phyloP scores from a whole-genome alignment of 768 basidiomycete species.

The Peribolospora baueri region DNA sequence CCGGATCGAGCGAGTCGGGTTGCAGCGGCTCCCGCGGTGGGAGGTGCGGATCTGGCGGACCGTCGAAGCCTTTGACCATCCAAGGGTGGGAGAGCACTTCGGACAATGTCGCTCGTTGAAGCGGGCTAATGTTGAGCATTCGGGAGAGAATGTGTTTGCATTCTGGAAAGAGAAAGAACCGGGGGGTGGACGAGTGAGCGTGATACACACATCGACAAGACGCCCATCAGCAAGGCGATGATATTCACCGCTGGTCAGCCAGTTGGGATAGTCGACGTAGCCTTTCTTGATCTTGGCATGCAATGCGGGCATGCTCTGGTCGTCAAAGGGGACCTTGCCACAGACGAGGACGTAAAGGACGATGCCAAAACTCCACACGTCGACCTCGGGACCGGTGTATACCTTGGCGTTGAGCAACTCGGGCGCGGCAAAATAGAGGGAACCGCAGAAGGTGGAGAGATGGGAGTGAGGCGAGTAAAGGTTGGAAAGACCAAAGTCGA shows the following conservation, averaged over 20 bases:
- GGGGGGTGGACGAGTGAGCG: background rate
- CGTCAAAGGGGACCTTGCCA: conserved; percentile 96
- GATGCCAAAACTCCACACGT: conserved; percentile 97
- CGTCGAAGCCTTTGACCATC: conserved; percentile 71
- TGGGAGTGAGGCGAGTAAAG: conserved; percentile 60
- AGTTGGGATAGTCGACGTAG: conserved; percentile 85
- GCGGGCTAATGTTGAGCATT: conserved; percentile 91
- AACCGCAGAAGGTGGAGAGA: conserved; percentile 88
- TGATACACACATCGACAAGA: background rate
- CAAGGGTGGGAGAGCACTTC: conserved; percentile 76
- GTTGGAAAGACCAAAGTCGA: conserved; percentile 95
- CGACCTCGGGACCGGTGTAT: conserved; percentile 93
- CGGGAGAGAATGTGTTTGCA: conserved; percentile 80
- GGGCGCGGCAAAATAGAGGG: conserved; percentile 92
- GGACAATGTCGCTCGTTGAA: conserved; percentile 47
- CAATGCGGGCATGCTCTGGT: conserved; percentile 95
- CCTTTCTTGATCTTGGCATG: conserved; percentile 99
- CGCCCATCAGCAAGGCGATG: background rate
- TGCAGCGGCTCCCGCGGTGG: conserved; percentile 73
- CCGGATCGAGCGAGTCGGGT: conserved; percentile 60
- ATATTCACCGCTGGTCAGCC: conserved; percentile 66
- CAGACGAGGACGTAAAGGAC: conserved; percentile 94
- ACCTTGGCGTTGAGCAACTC: conserved; percentile 89
- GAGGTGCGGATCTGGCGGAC: conserved; percentile 59
- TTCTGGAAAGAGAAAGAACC: conserved; percentile 27